A percentile compares a stretch with the other conserved stretches of the same genome.
These are phyloP conservation scores for Coniophora puteana DNA, from an alignment of 1,284 basidiomycete genomes.

Conservation along the genomic window DNA sequence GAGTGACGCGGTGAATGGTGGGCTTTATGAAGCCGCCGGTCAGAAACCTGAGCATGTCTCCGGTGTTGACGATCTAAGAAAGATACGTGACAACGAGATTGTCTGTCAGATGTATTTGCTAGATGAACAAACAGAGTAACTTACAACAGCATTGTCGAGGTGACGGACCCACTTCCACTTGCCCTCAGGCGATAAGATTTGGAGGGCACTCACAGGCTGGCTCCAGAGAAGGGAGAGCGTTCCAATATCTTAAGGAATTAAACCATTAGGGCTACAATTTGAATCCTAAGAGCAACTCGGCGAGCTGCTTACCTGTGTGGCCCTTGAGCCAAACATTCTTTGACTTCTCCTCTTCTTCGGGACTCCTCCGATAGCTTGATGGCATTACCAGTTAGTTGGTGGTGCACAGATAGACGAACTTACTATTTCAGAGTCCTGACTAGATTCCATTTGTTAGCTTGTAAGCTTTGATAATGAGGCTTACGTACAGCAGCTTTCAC, in stretches of 20 bases:
- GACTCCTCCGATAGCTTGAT: slow-evolving; percentile 31
- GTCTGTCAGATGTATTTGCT: slow-evolving; percentile 26
- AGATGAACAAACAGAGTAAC: slow-evolving; percentile 6
- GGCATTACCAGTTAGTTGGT: not conserved
- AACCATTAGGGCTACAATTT: not conserved
- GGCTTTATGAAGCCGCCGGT: slow-evolving; percentile 49
- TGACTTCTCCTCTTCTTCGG: slow-evolving; percentile 46
- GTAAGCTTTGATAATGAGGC: slow-evolving; percentile 1
- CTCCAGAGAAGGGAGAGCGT: slow-evolving; percentile 51
- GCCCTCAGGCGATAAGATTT: slow-evolving; percentile 44
- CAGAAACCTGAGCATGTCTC: slow-evolving; percentile 47
- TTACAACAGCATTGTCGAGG: slow-evolving; percentile 49
- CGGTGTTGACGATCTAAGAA: slow-evolving; percentile 52
- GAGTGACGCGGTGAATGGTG: slow-evolving; percentile 43
- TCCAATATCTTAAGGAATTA: slow-evolving; percentile 38
- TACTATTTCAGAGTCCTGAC: slow-evolving; percentile 40
- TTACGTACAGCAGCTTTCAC: not conserved
- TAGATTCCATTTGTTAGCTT: slow-evolving; percentile 11
- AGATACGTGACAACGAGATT: not conserved
- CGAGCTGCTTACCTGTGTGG: slow-evolving; percentile 41
- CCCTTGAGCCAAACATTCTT: slow-evolving; percentile 55
- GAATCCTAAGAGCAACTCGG: not conserved
- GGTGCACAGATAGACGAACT: slow-evolving; percentile 6
- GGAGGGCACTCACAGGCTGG: slow-evolving; percentile 51
- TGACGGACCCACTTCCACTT: slow-evolving; percentile 54